Percentiles rank a stretch among this genome's conserved stretches.
phyloP scores from a whole-genome alignment of 257 asterid genomes.

The Paraleonurus japonicus region DNA sequence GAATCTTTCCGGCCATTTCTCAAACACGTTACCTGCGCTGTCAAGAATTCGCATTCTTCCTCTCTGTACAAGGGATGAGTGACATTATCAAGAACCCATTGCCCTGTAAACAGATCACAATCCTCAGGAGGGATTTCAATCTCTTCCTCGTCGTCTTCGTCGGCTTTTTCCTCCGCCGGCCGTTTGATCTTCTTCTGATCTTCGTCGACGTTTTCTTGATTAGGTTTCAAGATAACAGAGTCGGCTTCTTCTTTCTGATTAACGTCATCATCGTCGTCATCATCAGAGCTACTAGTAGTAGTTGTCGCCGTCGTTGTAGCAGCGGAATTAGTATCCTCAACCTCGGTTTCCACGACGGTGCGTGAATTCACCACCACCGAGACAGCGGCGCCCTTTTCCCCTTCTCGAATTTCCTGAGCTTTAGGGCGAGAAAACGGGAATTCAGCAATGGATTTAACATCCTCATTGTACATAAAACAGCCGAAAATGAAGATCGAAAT shows the following conservation, averaged over 20 bases:
- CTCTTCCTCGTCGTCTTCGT: constrained; percentile 29
- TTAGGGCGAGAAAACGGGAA: constrained; percentile 62
- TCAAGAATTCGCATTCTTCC: constrained; percentile 68
- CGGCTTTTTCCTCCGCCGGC: constrained; percentile 26
- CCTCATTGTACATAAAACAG: constrained; percentile 79
- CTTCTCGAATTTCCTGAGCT: constrained; percentile 34
- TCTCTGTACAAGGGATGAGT: constrained; percentile 68
- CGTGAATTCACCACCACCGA: constrained; percentile 50
- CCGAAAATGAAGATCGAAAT: constrained; percentile 68
- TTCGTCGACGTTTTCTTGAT: constrained; percentile 24
- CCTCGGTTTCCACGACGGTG: constrained; percentile 52
- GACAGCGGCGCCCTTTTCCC: constrained; percentile 21
- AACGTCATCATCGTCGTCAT: neutral
- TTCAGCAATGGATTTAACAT: constrained; percentile 68
- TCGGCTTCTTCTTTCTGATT: constrained; percentile 19
- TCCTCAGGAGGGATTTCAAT: constrained; percentile 49
- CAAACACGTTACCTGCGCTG: constrained; percentile 80
- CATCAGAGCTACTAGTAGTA: neutral
- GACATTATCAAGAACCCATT: constrained; percentile 64
- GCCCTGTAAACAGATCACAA: constrained; percentile 62
- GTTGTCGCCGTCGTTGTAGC: neutral
- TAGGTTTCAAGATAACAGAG: constrained; percentile 13
- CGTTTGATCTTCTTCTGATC: constrained; percentile 33
- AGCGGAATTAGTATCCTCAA: neutral
- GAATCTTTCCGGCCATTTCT: constrained; percentile 66